Evolutionary conservation across 1,284 basidiomycete genomes (phyloP).

Genomic region (Xerocomus tenax): DNA sequence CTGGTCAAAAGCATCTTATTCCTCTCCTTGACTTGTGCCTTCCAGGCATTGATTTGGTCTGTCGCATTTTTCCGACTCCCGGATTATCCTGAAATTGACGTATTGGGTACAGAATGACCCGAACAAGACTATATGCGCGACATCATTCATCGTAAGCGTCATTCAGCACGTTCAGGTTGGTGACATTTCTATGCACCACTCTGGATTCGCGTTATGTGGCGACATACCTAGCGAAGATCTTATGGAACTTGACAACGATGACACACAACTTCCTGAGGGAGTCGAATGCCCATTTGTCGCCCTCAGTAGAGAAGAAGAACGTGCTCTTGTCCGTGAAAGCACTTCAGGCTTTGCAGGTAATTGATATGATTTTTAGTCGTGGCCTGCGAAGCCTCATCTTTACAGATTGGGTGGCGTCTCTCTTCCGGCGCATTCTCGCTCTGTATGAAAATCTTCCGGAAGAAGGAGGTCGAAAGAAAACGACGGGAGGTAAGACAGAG

Average conservation of each 20-base stretch:
- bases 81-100: conserved; percentile 1
- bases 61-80: conserved; percentile 18
- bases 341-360: conserved; percentile 73
- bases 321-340: conserved; percentile 64
- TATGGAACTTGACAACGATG: conserved; percentile 46
- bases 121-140: conserved; percentile 77
- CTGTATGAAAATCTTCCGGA: conserved; percentile 92
- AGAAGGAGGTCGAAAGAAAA: conserved; percentile 76
- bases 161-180: conserved; percentile 79
- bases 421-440: conserved; percentile 79
- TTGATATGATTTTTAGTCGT: conserved; percentile 10
- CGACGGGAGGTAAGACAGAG: conserved; percentile 80
- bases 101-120: conserved; percentile 69
- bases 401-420: conserved; percentile 80
- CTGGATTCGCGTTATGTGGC: conserved; percentile 45
- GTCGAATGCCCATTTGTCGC: conserved; percentile 45
- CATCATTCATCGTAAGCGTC: conserved; percentile 71
- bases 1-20: conserved; percentile 82
- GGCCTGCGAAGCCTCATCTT: conserved; percentile 6
- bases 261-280: conserved; percentile 45
- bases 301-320: conserved; percentile 64
- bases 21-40: conserved; percentile 86
- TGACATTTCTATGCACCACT: conserved; percentile 60
- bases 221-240: conserved; percentile 46
- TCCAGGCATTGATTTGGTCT: conserved; percentile 81